Evolutionary conservation across 2,329 filamentous ascomycete genomes (phyloP).

Genomic region (Teratosphaeria gauchensis): DNA sequence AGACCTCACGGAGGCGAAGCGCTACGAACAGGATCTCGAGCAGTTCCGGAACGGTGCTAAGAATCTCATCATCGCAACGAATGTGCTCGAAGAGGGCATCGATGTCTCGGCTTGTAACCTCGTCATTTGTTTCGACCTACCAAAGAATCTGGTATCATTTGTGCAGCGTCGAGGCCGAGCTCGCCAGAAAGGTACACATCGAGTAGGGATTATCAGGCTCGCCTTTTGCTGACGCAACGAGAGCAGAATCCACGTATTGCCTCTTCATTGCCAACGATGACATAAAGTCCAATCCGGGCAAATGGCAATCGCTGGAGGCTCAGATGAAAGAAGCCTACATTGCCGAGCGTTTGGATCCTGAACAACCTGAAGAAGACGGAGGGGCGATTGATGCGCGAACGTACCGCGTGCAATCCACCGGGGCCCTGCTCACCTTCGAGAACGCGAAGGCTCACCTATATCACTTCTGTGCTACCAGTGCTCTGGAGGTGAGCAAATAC

Average conservation of each 20-base stretch:
- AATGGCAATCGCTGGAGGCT: slow-evolving; percentile 59
- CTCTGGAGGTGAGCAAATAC: slow-evolving; percentile 49
- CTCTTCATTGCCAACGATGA: slow-evolving; percentile 39
- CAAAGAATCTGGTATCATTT: slow-evolving; percentile 54
- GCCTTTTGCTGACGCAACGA: background rate
- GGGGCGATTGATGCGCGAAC: slow-evolving; percentile 40
- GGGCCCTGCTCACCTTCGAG: slow-evolving; percentile 61
- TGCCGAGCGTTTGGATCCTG: slow-evolving; percentile 45
- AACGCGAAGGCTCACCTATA: slow-evolving; percentile 67
- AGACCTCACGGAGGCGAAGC: slow-evolving; percentile 38
- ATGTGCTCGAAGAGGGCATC: slow-evolving; percentile 52
- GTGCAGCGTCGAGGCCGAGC: slow-evolving; percentile 57
- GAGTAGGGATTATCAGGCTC: background rate
- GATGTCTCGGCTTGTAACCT: slow-evolving; percentile 54
- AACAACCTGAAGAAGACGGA: slow-evolving; percentile 29
- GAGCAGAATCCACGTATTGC: slow-evolving; percentile 36
- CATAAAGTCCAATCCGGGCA: slow-evolving; percentile 25
- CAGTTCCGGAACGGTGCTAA: slow-evolving; percentile 44
- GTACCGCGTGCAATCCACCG: slow-evolving; percentile 36
- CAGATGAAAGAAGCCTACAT: slow-evolving; percentile 64
- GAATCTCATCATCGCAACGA: slow-evolving; percentile 50
- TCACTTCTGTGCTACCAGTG: slow-evolving; percentile 61
- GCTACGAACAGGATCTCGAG: slow-evolving; percentile 42
- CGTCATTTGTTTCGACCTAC: slow-evolving; percentile 55
- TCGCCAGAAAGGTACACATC: slow-evolving; percentile 35